A percentile compares a stretch with the other conserved stretches of the same genome.
phyloP scores from a whole-genome alignment of 805 yeast genomes.

The Metschnikowia kofuensis region DNA sequence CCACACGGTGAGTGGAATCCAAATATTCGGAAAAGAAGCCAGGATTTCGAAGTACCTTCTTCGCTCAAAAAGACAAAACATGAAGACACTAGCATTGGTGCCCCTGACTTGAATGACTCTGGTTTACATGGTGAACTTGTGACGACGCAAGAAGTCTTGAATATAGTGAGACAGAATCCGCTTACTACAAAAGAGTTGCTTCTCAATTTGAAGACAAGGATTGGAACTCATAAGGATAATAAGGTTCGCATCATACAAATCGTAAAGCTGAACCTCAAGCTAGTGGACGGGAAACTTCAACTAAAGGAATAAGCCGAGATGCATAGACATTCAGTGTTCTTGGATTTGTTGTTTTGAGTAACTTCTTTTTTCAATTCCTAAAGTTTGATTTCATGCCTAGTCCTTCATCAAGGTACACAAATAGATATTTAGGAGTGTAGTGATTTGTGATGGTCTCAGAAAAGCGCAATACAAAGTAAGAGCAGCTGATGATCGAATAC shows the following conservation, averaged over 20 bases:
- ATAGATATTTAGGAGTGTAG: too few relatives aligned
- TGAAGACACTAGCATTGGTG: slow-evolving; percentile 23
- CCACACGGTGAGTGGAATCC: slow-evolving; percentile 89
- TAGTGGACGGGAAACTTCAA: slow-evolving; percentile 47
- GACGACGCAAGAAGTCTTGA: slow-evolving; percentile 70
- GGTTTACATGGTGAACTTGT: slow-evolving; percentile 47
- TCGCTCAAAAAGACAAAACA: slow-evolving; percentile 40
- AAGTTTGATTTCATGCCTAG: too few relatives aligned
- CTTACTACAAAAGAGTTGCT: slow-evolving; percentile 64
- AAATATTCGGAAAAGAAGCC: slow-evolving; percentile 38
- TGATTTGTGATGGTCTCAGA: too few relatives aligned
- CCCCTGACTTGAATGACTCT: slow-evolving; percentile 31
- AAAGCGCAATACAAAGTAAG: too few relatives aligned
- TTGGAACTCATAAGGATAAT: slow-evolving; percentile 62
- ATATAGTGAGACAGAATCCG: slow-evolving; percentile 55
- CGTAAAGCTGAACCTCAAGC: slow-evolving; percentile 55
- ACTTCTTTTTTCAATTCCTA: too few relatives aligned
- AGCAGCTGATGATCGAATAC: too few relatives aligned
- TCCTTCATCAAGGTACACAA: too few relatives aligned
- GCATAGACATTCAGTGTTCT: neutral
- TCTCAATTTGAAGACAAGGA: slow-evolving; percentile 56
- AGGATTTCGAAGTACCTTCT: slow-evolving; percentile 20
- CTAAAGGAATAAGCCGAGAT: slow-evolving; percentile 25
- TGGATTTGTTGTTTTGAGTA: neutral
- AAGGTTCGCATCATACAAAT: slow-evolving; percentile 55